phyloP scores from a whole-genome alignment of 2,329 filamentous ascomycete genomes.

The Epichloe sibirici region DNA sequence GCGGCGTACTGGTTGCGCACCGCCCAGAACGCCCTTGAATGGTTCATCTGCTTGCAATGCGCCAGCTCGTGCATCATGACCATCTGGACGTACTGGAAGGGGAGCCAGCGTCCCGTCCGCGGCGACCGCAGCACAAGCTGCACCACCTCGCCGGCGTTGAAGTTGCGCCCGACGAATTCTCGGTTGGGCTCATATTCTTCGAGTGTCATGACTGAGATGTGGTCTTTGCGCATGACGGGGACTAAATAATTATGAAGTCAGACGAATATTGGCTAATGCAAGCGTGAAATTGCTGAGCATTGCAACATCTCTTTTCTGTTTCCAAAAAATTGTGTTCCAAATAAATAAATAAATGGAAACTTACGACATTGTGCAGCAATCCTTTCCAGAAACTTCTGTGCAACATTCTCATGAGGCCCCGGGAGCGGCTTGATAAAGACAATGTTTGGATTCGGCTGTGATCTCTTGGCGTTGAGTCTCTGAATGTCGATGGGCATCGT shows the following conservation, averaged over 20 bases:
- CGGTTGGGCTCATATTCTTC: slow-evolving; percentile 73
- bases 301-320: neutral
- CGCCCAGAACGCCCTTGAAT: slow-evolving; percentile 68
- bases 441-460: slow-evolving; percentile 65
- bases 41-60: slow-evolving; percentile 88
- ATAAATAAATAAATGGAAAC: slow-evolving; percentile 10
- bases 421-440: slow-evolving; percentile 75
- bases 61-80: slow-evolving; percentile 92
- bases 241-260: slow-evolving; percentile 21
- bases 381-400: slow-evolving; percentile 60
- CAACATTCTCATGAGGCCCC: slow-evolving; percentile 47
- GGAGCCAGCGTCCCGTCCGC: slow-evolving; percentile 56
- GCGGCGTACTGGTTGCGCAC: slow-evolving; percentile 62
- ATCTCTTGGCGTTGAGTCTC: slow-evolving; percentile 62
- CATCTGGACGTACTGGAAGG: slow-evolving; percentile 78
- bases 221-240: slow-evolving; percentile 57
- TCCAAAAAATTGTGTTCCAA: neutral
- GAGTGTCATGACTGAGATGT: slow-evolving; percentile 54
- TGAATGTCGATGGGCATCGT: slow-evolving; percentile 67
- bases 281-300: too few relatives aligned
- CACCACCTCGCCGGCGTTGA: slow-evolving; percentile 79
- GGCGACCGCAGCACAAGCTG: slow-evolving; percentile 69
- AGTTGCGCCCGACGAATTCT: slow-evolving; percentile 80
- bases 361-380: slow-evolving; percentile 69
- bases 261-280: neutral